These are phyloP conservation scores for Alternaria arborescens DNA, from an alignment of 2,329 filamentous ascomycete genomes.

Conservation along the genomic window DNA sequence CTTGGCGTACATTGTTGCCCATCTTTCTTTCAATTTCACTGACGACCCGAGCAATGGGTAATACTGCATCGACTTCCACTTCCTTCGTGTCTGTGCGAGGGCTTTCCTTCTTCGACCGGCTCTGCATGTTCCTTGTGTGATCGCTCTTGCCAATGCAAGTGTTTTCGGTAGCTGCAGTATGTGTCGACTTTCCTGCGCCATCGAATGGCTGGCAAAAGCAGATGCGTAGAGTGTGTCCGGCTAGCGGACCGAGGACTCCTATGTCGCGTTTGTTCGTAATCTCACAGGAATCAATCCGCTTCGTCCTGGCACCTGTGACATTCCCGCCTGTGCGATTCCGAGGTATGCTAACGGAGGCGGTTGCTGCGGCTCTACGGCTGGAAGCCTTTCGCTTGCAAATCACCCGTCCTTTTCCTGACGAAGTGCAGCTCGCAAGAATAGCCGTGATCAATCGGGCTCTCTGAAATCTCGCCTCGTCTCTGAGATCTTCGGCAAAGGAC, in stretches of 20 bases:
- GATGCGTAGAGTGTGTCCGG: conserved; percentile 38
- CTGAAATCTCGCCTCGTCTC: conserved; percentile 22
- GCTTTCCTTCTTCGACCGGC: conserved; percentile 9
- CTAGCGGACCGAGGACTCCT: conserved; percentile 17
- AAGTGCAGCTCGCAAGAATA: conserved; percentile 20
- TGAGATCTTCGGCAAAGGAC: conserved; percentile 18
- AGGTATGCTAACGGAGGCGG: conserved; percentile 3
- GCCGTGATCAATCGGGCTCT: conserved; percentile 22
- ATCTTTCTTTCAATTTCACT: conserved; percentile 5
- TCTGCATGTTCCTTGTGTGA: conserved; percentile 1
- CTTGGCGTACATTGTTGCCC: background rate
- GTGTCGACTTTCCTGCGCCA: conserved; percentile 23
- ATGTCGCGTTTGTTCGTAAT: background rate
- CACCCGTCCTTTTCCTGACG: conserved; percentile 18
- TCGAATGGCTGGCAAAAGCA: conserved; percentile 51
- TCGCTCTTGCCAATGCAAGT: conserved; percentile 8
- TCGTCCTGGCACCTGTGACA: background rate
- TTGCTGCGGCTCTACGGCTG: conserved; percentile 9
- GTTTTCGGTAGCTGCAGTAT: conserved; percentile 5
- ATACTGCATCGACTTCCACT: conserved; percentile 14
- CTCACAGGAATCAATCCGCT: background rate
- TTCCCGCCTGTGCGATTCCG: background rate
- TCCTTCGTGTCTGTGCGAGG: background rate
- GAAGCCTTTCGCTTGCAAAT: conserved; percentile 19
- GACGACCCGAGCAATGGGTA: conserved; percentile 25